Percentiles rank a stretch among this genome's conserved stretches.
These are phyloP conservation scores for Phytopythium litorale DNA, from an alignment of 352 stramenopile species.

Conservation along the genomic window DNA sequence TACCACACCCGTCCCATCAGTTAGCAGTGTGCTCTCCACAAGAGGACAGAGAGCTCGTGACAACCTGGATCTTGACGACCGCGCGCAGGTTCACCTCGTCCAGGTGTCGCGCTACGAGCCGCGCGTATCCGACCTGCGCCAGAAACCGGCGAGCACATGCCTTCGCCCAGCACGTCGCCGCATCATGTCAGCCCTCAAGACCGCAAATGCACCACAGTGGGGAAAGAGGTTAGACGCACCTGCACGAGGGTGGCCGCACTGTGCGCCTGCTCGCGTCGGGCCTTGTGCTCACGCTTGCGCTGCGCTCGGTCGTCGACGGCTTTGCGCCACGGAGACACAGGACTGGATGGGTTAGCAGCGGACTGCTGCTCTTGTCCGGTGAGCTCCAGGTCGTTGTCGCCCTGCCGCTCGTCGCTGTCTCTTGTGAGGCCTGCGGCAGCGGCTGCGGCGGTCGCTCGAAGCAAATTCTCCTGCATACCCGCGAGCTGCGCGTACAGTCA, in stretches of 20 bases:
- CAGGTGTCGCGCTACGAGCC: conserved; percentile 31
- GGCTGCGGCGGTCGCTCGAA: neutral
- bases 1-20: conserved; percentile 7
- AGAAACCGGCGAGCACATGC: conserved; percentile 50
- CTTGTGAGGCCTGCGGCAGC: conserved; percentile 1
- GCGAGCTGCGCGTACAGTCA: conserved; percentile 27
- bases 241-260: conserved; percentile 44
- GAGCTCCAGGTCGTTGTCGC: neutral
- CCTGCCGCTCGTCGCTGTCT: neutral
- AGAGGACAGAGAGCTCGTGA: neutral
- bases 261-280: conserved; percentile 33
- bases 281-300: conserved; percentile 39
- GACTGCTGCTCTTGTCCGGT: neutral
- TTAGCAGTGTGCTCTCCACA: neutral
- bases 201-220: neutral
- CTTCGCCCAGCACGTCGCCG: conserved; percentile 2
- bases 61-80: conserved; percentile 48
- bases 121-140: conserved; percentile 31
- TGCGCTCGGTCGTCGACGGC: conserved; percentile 35
- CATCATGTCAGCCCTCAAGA: neutral
- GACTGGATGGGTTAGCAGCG: neutral
- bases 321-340: conserved; percentile 35
- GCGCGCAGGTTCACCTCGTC: conserved; percentile 40
- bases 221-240: conserved; percentile 8
- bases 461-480: conserved; percentile 40